Evolutionary conservation across 306 rosid genomes (phyloP).

Genomic region (Lagenaria siceraria): DNA sequence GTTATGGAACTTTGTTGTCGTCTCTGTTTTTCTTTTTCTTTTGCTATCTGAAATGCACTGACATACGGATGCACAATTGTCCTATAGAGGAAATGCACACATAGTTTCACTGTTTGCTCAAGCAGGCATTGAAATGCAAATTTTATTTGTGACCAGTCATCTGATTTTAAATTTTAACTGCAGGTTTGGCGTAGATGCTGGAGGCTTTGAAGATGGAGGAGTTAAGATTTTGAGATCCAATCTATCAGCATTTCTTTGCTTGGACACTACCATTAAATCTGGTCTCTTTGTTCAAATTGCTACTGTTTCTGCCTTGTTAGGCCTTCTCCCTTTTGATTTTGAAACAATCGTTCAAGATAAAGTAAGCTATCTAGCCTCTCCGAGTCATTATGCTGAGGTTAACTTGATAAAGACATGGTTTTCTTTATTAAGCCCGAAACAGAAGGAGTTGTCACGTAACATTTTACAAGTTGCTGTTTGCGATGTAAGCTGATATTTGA

Average conservation of each 20-base stretch:
- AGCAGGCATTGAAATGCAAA: not conserved
- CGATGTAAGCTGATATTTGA: not conserved
- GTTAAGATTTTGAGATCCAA: conserved; percentile 40
- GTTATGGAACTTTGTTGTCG: not conserved
- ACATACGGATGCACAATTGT: not conserved
- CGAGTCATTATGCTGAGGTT: conserved; percentile 23
- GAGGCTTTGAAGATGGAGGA: conserved; percentile 56
- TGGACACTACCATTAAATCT: conserved; percentile 18
- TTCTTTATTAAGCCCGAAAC: conserved; percentile 38
- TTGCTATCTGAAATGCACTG: not conserved
- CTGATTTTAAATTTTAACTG: conserved; percentile 2
- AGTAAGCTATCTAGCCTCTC: conserved; percentile 11
- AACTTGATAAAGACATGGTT: conserved; percentile 48
- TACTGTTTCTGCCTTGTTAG: conserved; percentile 33
- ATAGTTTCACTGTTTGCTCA: not conserved
- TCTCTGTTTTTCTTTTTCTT: not conserved
- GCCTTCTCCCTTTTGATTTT: conserved; percentile 43
- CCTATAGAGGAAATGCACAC: not conserved
- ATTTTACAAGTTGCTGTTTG: conserved; percentile 19
- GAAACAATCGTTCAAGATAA: conserved; percentile 34
- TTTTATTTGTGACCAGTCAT: not conserved
- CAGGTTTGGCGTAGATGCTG: conserved; percentile 60
- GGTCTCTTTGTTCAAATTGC: conserved; percentile 45
- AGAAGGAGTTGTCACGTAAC: conserved; percentile 33
- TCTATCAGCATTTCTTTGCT: conserved; percentile 30